phyloP scores from a whole-genome alignment of 2,329 filamentous ascomycete genomes.

The Fusarium metavorans region DNA sequence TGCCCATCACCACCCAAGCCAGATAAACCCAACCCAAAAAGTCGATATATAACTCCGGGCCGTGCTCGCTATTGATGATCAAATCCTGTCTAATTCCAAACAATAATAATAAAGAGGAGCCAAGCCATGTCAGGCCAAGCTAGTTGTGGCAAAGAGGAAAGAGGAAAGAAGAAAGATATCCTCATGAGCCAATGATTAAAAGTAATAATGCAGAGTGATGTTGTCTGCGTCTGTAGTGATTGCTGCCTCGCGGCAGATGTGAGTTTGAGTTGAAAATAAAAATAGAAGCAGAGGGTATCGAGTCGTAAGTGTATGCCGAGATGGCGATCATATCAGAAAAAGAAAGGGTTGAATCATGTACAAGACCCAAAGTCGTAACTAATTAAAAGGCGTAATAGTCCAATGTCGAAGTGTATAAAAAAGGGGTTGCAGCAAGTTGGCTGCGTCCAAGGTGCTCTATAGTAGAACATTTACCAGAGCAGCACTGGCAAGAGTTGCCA shows the following conservation, averaged over 20 bases:
- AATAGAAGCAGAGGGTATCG: conserved; percentile 40
- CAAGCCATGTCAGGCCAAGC: background rate
- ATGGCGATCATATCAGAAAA: conserved; percentile 34
- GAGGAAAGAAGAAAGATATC: conserved; percentile 4
- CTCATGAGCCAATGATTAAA: conserved; percentile 27
- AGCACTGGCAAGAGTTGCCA: conserved; percentile 28
- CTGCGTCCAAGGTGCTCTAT: conserved; percentile 15
- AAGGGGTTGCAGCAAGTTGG: background rate
- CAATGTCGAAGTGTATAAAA: conserved; percentile 1
- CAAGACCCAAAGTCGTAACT: conserved; percentile 25
- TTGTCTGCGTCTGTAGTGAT: conserved; percentile 10
- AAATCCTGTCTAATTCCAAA: conserved; percentile 19
- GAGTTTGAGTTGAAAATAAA: conserved; percentile 5
- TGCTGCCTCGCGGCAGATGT: background rate
- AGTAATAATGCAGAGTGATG: conserved; percentile 10
- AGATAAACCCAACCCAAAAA: conserved; percentile 22
- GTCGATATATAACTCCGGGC: conserved; percentile 38
- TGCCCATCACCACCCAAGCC: background rate
- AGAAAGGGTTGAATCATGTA: conserved; percentile 12
- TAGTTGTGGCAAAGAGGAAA: conserved; percentile 3
- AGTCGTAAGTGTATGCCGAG: conserved; percentile 40
- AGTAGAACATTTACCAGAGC: conserved; percentile 33
- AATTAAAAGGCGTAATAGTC: conserved; percentile 31
- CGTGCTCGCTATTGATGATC: conserved; percentile 36
- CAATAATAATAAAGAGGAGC: conserved; percentile 2